Evolutionary conservation across 805 yeast species (phyloP), one percentile per base, ranked within the genome.

Genomic region (Maudiozyma turicensis): DNA sequence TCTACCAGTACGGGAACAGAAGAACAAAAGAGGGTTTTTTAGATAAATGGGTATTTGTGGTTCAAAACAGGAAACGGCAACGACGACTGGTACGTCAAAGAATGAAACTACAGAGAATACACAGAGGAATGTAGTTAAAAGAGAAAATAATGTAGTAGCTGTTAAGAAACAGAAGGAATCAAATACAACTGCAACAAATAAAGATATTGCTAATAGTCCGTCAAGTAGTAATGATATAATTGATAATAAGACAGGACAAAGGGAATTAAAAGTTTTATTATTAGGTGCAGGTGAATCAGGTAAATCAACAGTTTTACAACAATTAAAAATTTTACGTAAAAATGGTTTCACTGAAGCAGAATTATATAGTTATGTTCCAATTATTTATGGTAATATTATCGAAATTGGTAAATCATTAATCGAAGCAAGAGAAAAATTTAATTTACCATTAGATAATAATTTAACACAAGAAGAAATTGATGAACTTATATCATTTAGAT

Each of bases 341-440:
- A 60, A 56, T 54, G 73, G 59, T 50, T 67, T 59, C 55, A 57
- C 53, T 8, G 49, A 50, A 15, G 82, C 83, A 44, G 97, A 89
- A 63, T 66, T 84, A 30, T 69, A 72, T 48, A 87, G 84, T 55
- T 86, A 84, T 66, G 80, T 80, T 60, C 87, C 91, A 0, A 82
- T 86, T 54, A 88, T 90, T 20, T 86, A 76, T 63, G 80, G 81
- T 54, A 90, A 89, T 64, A 69, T 89, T 20, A 67, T 84, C 51
- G 95, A 87, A 49, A 82, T 93, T 53, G 82, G 87, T 30, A 82
- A 81, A 54, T 81, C 80, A 48, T 67, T 90, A 11, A 73, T 85
- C 31, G 78, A 75, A 52, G 95, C 93, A 0, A 75, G 86, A 44
- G 65, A 70, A 47, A 81, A 76, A 51, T 77, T 77, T 39, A 61